A percentile compares a stretch with the other conserved stretches of the same genome.
These are phyloP conservation scores for Zizania latifolia DNA, from an alignment of 176 grass and related monocot genomes.

Conservation along the genomic window DNA sequence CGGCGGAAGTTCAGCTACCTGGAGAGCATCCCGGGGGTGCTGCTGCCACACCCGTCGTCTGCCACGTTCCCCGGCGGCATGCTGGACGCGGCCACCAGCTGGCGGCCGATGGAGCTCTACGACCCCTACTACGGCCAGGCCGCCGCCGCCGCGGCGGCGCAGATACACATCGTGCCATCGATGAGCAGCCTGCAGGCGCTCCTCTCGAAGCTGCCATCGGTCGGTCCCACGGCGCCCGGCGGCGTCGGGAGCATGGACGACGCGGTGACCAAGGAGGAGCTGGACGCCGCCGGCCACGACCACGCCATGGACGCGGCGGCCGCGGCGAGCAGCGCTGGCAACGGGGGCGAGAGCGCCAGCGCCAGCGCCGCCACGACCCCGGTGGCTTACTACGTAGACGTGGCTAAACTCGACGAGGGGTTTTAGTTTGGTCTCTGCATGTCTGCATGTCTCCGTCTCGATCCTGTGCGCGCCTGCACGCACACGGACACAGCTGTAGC, in stretches of 20 bases:
- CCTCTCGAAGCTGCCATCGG: slow-evolving; percentile 68
- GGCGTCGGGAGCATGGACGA: too few species aligned
- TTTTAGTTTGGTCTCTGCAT: slow-evolving; percentile 13
- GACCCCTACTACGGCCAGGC: slow-evolving; percentile 35
- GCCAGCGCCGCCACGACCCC: not conserved
- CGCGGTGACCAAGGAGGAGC: not conserved
- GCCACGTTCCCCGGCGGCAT: slow-evolving; percentile 39
- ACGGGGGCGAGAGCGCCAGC: slow-evolving; percentile 15
- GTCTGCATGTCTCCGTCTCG: not conserved
- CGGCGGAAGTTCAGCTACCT: slow-evolving; percentile 83
- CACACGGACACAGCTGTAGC: slow-evolving; percentile 1
- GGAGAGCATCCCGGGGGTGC: slow-evolving; percentile 83
- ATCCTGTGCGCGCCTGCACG: not conserved
- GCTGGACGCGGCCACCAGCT: slow-evolving; percentile 9
- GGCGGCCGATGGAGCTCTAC: slow-evolving; percentile 48
- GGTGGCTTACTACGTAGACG: slow-evolving; percentile 37
- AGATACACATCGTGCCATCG: slow-evolving; percentile 55
- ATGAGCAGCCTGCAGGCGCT: slow-evolving; percentile 84
- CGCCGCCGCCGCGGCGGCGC: not conserved
- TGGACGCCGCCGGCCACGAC: not conserved
- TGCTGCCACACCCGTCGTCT: slow-evolving; percentile 78
- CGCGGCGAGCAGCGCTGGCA: too few species aligned
- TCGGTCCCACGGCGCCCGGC: not conserved
- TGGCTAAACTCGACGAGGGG: slow-evolving; percentile 23
- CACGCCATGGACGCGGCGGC: not conserved